phyloP scores from a whole-genome alignment of 2,329 filamentous ascomycete species.

The Coniella lustricola region DNA sequence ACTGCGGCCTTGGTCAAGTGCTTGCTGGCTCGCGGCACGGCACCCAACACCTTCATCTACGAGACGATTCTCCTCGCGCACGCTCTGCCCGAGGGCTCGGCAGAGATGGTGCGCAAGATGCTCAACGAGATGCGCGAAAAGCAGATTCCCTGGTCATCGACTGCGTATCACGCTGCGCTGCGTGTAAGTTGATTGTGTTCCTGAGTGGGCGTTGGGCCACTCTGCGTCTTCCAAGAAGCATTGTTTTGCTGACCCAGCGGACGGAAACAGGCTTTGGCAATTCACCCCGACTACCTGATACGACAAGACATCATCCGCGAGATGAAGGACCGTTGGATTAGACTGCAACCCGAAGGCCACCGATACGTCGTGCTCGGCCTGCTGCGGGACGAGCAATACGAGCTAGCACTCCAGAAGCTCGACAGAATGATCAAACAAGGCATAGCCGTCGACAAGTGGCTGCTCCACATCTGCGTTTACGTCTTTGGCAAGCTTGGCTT shows the following conservation, averaged over 20 bases:
- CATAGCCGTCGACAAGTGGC: constrained; percentile 57
- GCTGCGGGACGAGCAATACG: constrained; percentile 74
- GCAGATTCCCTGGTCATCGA: constrained; percentile 55
- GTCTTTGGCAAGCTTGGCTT: constrained; percentile 65
- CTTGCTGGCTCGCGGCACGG: constrained; percentile 47
- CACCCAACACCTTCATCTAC: constrained; percentile 57
- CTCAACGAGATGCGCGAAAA: constrained; percentile 63
- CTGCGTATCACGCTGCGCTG: constrained; percentile 65
- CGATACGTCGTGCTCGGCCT: constrained; percentile 66
- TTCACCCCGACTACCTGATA: constrained; percentile 80
- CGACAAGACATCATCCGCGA: constrained; percentile 63
- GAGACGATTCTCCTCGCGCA: constrained; percentile 70
- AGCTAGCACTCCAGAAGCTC: constrained; percentile 67
- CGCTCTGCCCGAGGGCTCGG: constrained; percentile 59
- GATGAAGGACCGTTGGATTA: constrained; percentile 68
- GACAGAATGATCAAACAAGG: constrained; percentile 56
- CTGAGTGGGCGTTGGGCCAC: constrained; percentile 7
- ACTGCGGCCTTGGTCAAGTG: constrained; percentile 41
- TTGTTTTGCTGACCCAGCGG: background rate
- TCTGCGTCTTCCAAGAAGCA: constrained; percentile 6
- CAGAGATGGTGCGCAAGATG: constrained; percentile 53
- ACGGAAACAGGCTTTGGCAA: constrained; percentile 52
- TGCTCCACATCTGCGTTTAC: constrained; percentile 72
- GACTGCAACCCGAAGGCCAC: constrained; percentile 52
- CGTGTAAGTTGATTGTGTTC: constrained; percentile 40